Evolutionary conservation across 306 rosid species (phyloP).

Genomic region (Quercus dentata): DNA sequence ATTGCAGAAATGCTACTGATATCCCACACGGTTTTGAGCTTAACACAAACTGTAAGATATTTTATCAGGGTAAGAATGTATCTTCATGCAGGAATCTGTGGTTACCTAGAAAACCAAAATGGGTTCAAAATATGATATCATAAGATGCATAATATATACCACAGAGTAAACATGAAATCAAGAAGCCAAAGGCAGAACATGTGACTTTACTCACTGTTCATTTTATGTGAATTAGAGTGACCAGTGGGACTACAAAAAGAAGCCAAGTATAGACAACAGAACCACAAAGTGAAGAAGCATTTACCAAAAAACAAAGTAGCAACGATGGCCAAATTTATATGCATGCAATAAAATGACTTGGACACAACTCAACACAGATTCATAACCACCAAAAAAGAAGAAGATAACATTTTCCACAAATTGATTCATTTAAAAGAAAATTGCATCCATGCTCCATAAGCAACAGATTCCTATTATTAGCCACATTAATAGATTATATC

Average conservation of each 20-base stretch:
- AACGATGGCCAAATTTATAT: neutral
- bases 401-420: neutral
- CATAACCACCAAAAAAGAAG: neutral
- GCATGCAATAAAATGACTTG: neutral
- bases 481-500: neutral
- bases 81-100: neutral
- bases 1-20: neutral
- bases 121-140: neutral
- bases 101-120: neutral
- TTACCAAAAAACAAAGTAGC: neutral
- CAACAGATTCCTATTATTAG: neutral
- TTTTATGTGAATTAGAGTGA: neutral
- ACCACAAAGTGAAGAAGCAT: neutral
- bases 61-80: neutral
- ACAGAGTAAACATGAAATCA: neutral
- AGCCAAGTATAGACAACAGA: neutral
- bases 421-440: neutral
- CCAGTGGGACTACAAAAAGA: neutral
- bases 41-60: neutral
- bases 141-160: neutral
- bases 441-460: neutral
- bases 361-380: neutral
- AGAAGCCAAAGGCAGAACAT: neutral
- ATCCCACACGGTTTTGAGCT: neutral
- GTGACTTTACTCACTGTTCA: neutral